phyloP scores from a whole-genome alignment of 345 rosid species.

The Corchorus olitorius region DNA sequence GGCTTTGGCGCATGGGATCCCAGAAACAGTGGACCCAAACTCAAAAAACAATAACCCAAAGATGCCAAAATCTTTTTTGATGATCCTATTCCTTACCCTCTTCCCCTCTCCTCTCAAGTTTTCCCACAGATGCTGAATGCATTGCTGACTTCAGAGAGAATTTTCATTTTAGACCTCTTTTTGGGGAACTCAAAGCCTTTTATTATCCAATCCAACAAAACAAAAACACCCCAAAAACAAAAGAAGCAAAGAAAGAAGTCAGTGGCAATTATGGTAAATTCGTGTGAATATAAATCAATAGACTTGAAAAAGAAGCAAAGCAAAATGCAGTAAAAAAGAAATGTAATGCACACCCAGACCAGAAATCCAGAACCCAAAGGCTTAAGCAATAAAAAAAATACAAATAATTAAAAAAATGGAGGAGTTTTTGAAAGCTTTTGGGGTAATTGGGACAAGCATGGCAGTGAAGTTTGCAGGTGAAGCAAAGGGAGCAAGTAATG shows the following conservation, averaged over 20 bases:
- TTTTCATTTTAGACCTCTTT: slow-evolving; percentile 12
- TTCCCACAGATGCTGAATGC: neutral
- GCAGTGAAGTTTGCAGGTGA: slow-evolving; percentile 24
- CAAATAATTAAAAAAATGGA: neutral
- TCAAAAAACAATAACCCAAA: neutral
- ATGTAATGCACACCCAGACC: too few relatives aligned
- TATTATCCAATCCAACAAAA: neutral
- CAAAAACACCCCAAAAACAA: neutral
- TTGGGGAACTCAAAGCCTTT: slow-evolving; percentile 14
- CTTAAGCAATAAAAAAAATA: neutral
- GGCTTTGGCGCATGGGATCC: slow-evolving; percentile 12
- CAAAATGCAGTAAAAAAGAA: neutral
- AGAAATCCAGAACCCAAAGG: too few relatives aligned
- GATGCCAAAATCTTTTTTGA: neutral
- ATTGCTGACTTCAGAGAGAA: slow-evolving; percentile 10
- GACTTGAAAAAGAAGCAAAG: slow-evolving; percentile 34
- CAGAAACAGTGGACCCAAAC: neutral
- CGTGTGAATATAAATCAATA: slow-evolving; percentile 6
- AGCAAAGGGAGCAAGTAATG: slow-evolving; percentile 26
- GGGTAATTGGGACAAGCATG: slow-evolving; percentile 25
- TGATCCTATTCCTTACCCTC: neutral
- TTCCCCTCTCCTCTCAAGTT: neutral
- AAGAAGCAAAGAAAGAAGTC: neutral
- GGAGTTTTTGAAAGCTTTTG: slow-evolving; percentile 8
- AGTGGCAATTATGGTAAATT: slow-evolving; percentile 28